Percentiles rank a stretch among this genome's conserved stretches.
phyloP scores from a whole-genome alignment of 208 protist genomes.

The Trypanosoma platydactyli region DNA sequence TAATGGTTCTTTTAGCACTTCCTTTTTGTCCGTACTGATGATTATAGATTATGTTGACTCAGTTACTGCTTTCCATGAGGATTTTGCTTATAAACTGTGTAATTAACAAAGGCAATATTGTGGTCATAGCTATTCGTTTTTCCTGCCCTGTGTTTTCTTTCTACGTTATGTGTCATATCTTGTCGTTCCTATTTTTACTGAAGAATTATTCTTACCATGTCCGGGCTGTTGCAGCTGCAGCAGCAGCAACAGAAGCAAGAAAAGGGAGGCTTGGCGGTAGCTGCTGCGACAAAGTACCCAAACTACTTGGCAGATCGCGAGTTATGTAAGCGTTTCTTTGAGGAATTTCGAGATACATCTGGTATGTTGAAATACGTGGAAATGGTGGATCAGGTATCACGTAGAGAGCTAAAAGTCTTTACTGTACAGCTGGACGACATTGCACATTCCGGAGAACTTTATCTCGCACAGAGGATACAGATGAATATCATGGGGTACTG shows the following conservation, averaged over 20 bases:
- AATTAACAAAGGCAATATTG: too few relatives aligned
- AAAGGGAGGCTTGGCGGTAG: slow-evolving; percentile 43
- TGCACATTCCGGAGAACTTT: slow-evolving; percentile 56
- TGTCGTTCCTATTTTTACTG: background rate
- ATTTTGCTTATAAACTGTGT: too few relatives aligned
- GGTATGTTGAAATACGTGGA: slow-evolving; percentile 59
- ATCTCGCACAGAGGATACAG: slow-evolving; percentile 80
- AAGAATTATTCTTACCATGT: slow-evolving; percentile 11
- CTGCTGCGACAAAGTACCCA: slow-evolving; percentile 73
- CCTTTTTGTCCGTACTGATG: too few relatives aligned
- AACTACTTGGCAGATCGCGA: slow-evolving; percentile 83
- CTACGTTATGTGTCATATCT: too few relatives aligned
- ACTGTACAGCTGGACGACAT: slow-evolving; percentile 68
- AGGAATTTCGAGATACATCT: slow-evolving; percentile 56
- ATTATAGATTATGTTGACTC: too few relatives aligned
- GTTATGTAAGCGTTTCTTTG: slow-evolving; percentile 65
- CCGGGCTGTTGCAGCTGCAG: background rate
- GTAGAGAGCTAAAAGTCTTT: slow-evolving; percentile 47
- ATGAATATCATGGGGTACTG: slow-evolving; percentile 87
- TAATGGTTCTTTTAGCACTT: too few relatives aligned
- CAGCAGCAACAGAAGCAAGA: slow-evolving; percentile 6
- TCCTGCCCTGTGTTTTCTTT: background rate
- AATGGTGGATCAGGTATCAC: slow-evolving; percentile 41
- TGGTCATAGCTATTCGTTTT: background rate
- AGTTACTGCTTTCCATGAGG: too few relatives aligned